These are phyloP conservation scores for Kodamaea lidongshanica DNA, from an alignment of 805 yeast genomes.

Conservation along the genomic window DNA sequence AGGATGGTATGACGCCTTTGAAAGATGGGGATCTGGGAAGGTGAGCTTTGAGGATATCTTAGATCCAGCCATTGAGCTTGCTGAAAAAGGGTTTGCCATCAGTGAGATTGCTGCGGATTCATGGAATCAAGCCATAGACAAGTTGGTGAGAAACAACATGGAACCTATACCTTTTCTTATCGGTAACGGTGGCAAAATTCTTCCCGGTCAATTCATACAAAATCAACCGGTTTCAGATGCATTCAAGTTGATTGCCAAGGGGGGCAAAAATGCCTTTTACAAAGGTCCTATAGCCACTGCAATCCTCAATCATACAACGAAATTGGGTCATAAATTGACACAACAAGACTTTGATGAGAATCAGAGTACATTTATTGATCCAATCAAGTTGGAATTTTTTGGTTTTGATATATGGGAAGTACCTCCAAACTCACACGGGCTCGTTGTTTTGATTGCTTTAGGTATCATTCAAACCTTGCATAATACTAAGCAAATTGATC, in stretches of 20 bases:
- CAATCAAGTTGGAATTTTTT: constrained; percentile 48
- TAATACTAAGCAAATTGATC: constrained; percentile 33
- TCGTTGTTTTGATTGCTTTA: constrained; percentile 65
- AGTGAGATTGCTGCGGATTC: constrained; percentile 46
- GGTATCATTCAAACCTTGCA: constrained; percentile 59
- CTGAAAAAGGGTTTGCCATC: constrained; percentile 62
- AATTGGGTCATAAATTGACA: constrained; percentile 51
- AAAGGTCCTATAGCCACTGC: constrained; percentile 64
- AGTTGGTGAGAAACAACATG: constrained; percentile 33
- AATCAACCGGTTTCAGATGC: constrained; percentile 52
- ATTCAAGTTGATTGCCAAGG: constrained; percentile 42
- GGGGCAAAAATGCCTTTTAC: constrained; percentile 65
- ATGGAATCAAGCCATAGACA: constrained; percentile 40
- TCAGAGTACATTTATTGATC: constrained; percentile 57
- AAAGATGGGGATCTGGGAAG: constrained; percentile 67
- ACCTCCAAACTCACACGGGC: constrained; percentile 81
- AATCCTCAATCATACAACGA: constrained; percentile 48
- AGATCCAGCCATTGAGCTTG: constrained; percentile 62
- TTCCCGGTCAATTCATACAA: constrained; percentile 52
- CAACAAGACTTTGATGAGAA: constrained; percentile 53
- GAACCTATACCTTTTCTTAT: constrained; percentile 33
- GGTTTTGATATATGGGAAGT: constrained; percentile 65
- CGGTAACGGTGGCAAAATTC: too few species aligned
- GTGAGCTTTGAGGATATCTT: constrained; percentile 53
- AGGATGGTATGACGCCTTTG: constrained; percentile 69